Conservation (phyloP, 2,329 filamentous ascomycete species). For the Trichophyton verrucosum region DNA sequence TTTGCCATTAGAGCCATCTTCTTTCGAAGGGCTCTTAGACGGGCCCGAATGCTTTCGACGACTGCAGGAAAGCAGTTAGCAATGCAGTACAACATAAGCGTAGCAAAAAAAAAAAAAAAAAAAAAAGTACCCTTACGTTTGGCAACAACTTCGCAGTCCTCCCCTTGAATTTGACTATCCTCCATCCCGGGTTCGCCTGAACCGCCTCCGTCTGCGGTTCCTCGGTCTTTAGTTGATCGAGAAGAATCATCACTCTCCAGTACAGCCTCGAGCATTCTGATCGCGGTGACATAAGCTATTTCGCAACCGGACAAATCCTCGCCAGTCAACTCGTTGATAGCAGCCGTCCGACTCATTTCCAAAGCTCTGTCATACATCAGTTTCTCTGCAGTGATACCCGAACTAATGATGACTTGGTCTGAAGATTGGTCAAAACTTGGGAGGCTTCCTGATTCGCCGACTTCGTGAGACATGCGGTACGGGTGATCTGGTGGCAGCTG, state of each 20-base stretch:
- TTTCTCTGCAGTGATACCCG: constrained; percentile 87
- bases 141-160: constrained; percentile 38
- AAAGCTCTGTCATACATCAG: constrained; percentile 95
- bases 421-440: constrained; percentile 42
- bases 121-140: constrained; percentile 33
- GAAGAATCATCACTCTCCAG: constrained; percentile 59
- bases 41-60: constrained; percentile 38
- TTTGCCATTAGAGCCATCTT: constrained; percentile 39
- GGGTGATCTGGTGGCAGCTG: constrained; percentile 74
- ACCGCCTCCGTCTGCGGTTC: constrained; percentile 10
- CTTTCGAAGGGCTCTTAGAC: constrained; percentile 36
- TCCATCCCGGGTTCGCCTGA: constrained; percentile 25
- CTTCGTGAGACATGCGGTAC: constrained; percentile 61
- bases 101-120: not conserved
- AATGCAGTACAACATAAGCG: not conserved
- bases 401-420: constrained; percentile 71
- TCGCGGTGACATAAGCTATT: constrained; percentile 82
- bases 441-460: constrained; percentile 46
- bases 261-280: constrained; percentile 89
- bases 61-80: constrained; percentile 21
- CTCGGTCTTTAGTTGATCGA: constrained; percentile 17
- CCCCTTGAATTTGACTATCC: constrained; percentile 34
- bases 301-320: constrained; percentile 81
- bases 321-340: constrained; percentile 89
- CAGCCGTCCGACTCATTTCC: constrained; percentile 90